Base-by-base conservation (phyloP, 2,329 filamentous ascomycete genomes). In the Ophiostoma sp. region DNA sequence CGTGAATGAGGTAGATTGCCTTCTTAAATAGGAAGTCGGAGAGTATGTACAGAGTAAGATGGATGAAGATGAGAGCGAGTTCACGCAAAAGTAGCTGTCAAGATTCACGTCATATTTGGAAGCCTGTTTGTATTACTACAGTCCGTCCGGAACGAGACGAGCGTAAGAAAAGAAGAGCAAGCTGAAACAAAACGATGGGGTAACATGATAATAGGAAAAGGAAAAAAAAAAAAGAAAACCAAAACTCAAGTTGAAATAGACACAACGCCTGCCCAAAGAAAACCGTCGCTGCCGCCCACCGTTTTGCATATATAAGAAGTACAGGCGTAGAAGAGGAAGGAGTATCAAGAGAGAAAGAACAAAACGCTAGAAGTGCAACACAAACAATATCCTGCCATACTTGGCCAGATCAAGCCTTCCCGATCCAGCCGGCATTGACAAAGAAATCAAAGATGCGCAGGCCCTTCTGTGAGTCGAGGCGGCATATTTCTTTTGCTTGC, bases 371-470 rank as follows among this genome's bases (percentile, higher is more conserved):
- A 42, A 25, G 36, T 6, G 19, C 15, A 19, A 19, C 7, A n/a
- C 17, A 19, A 12, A n/a, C 39, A 22, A 36, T 8, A 8, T 8
- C 33, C 33, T 36, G 33, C 39, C 39, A 3, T 39, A 1, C 36
- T 39, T 11, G 17, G 1, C 39, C 19, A 0, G 6, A 31, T 63
- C 57, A 97, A 33, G 91, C 92, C 84, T 97, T 96, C 42, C 91
- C 92, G 75, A 98, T 91, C 94, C 95, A 98, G 2, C 95, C 96
- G 72, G 91, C 91, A 80, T 94, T 93, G 75, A 97, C 93, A 84
- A 98, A 95, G 80, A 98, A 98, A 81, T 98, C 96, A 82, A 95
- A 98, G 73, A 98, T 90, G 76, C 93, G 88, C 22, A 92, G 91
- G 0, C 93, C 92, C 81, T 98, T 98, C 76, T 92, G 92, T 11